phyloP scores from a whole-genome alignment of 768 basidiomycete genomes.

The Tricholomella constricta region DNA sequence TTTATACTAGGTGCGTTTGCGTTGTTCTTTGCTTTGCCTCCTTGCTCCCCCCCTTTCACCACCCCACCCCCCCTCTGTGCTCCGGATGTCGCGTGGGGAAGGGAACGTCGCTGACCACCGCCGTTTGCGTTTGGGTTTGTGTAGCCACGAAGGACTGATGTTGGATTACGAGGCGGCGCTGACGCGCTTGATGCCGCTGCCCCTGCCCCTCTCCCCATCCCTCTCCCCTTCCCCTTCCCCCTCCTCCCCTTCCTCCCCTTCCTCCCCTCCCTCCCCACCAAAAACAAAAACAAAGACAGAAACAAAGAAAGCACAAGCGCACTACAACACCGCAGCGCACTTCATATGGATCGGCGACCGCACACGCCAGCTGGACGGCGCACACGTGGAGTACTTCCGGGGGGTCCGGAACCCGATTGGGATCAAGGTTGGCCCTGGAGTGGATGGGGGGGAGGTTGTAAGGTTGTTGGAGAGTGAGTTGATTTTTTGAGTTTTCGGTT shows the following conservation, averaged over 20 bases:
- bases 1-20: slow-evolving; percentile 77
- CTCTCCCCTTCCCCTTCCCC: neutral
- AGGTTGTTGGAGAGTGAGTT: slow-evolving; percentile 71
- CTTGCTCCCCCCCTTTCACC: neutral
- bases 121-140: neutral
- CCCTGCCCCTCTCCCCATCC: slow-evolving; percentile 31
- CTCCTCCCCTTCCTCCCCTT: neutral
- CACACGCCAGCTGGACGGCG: slow-evolving; percentile 87
- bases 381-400: slow-evolving; percentile 94
- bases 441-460: slow-evolving; percentile 78
- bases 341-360: slow-evolving; percentile 98
- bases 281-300: neutral
- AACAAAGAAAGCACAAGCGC: slow-evolving; percentile 32
- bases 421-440: slow-evolving; percentile 92
- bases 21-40: neutral
- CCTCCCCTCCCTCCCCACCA: slow-evolving; percentile 18
- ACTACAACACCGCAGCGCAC: slow-evolving; percentile 92
- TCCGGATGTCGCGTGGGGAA: too few relatives aligned
- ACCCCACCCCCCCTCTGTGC: too few relatives aligned
- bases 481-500: neutral
- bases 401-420: slow-evolving; percentile 94
- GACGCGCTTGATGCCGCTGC: slow-evolving; percentile 70
- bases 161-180: slow-evolving; percentile 91
- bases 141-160: slow-evolving; percentile 90
- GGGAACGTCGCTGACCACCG: neutral